These are phyloP conservation scores for Lentinula aciculospora DNA, from an alignment of 768 basidiomycete species.

Conservation along the genomic window DNA sequence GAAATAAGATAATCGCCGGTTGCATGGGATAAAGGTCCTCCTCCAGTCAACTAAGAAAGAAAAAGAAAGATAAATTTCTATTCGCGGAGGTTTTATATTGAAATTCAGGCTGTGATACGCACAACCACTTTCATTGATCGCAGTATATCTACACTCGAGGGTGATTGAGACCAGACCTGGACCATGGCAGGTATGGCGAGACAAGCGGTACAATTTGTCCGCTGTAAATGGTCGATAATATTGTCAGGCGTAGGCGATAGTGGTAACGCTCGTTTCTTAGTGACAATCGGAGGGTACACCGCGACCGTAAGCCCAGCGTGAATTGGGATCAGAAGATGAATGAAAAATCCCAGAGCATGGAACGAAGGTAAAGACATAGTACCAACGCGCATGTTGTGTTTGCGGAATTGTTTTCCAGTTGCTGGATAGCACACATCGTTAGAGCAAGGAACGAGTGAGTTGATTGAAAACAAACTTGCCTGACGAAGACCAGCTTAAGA, in stretches of 20 bases:
- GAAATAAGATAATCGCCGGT: conserved; percentile 28
- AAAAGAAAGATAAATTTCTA: neutral
- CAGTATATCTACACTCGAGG: conserved; percentile 18
- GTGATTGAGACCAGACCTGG: conserved; percentile 21
- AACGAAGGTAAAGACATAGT: conserved; percentile 26
- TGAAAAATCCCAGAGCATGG: conserved; percentile 22
- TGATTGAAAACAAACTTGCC: conserved; percentile 15
- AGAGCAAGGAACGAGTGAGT: too few relatives aligned
- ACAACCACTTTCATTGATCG: conserved; percentile 23
- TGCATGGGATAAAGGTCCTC: conserved; percentile 29
- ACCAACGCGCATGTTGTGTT: conserved; percentile 10
- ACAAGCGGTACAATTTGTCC: conserved; percentile 15
- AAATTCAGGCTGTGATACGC: conserved; percentile 6
- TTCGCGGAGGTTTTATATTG: too few relatives aligned
- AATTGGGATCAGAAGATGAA: conserved; percentile 21
- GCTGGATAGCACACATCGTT: neutral
- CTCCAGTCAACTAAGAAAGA: conserved; percentile 9
- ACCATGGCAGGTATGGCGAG: conserved; percentile 25
- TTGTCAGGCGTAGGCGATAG: conserved; percentile 29
- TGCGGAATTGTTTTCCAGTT: conserved; percentile 7
- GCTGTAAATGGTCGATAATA: conserved; percentile 20
- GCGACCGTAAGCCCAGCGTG: conserved; percentile 13
- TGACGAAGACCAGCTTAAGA: conserved; percentile 16
- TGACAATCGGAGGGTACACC: conserved; percentile 23
- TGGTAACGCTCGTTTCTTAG: conserved; percentile 16